Evolutionary conservation across 2,329 filamentous ascomycete genomes (phyloP).

Genomic region (Colletotrichum camelliae): DNA sequence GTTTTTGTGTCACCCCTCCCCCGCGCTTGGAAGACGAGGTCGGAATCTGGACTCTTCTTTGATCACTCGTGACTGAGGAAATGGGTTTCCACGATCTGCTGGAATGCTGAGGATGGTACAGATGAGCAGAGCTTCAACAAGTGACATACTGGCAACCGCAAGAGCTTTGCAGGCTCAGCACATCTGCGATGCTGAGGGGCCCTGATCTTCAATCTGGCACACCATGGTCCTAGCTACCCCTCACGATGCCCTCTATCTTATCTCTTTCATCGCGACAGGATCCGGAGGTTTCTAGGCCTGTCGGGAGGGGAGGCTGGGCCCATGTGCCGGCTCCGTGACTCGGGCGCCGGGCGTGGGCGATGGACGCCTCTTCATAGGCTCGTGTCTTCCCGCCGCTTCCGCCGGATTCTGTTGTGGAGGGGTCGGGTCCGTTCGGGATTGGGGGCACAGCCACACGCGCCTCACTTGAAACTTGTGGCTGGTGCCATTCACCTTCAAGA

Average conservation of each 20-base stretch:
- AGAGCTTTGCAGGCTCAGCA: fast-evolving
- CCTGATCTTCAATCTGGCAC: background rate
- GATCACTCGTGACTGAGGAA: background rate
- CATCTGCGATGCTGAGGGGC: background rate
- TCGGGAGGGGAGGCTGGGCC: background rate
- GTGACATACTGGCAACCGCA: fast-evolving
- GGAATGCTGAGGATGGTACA: fast-evolving
- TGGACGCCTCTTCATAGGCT: background rate
- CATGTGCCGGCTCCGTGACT: conserved; percentile 2
- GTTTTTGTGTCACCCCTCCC: background rate
- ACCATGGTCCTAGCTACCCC: background rate
- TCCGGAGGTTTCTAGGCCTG: background rate
- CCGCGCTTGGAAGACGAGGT: background rate
- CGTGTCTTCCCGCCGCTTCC: background rate
- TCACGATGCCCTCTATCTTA: background rate
- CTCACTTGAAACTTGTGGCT: background rate
- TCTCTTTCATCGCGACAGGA: background rate
- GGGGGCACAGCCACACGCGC: background rate
- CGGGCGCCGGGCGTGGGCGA: background rate
- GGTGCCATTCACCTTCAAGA: background rate
- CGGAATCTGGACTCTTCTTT: background rate
- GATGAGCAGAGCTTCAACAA: background rate
- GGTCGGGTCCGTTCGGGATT: background rate
- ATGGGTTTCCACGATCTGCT: background rate
- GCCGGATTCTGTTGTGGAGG: background rate